phyloP scores from a whole-genome alignment of 371 early-diverging fungal species.

The Syncephalastrum sp. region DNA sequence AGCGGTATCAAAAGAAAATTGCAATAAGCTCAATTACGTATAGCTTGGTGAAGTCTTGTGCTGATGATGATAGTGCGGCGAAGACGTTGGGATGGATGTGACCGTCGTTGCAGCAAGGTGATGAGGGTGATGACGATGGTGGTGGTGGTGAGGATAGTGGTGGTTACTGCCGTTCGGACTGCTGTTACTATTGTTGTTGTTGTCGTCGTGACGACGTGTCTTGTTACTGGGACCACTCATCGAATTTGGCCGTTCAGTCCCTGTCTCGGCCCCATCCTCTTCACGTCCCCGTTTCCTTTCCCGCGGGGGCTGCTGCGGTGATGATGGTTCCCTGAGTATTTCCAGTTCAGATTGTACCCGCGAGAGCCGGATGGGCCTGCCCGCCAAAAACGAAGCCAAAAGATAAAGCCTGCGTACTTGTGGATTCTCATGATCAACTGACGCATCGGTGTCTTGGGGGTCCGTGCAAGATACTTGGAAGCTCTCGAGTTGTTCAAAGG shows the following conservation, averaged over 20 bases:
- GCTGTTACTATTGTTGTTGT: background rate
- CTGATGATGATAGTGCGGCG: slow-evolving; percentile 2
- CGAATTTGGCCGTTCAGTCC: no score
- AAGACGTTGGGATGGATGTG: background rate
- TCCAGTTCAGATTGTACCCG: slow-evolving; percentile 8
- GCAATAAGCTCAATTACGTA: slow-evolving; percentile 5
- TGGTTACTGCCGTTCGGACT: background rate
- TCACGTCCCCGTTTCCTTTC: no score
- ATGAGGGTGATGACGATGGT: background rate
- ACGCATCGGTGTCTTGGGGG: slow-evolving; percentile 1
- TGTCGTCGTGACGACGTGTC: slow-evolving; percentile 18
- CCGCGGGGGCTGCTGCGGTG: no score
- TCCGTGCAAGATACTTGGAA: slow-evolving; percentile 22
- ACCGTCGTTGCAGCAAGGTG: background rate
- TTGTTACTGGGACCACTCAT: slow-evolving; percentile 3
- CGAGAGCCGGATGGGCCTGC: slow-evolving; percentile 7
- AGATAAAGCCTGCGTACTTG: slow-evolving; percentile 19
- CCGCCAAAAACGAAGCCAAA: slow-evolving; percentile 24
- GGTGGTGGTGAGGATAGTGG: slow-evolving; percentile 2
- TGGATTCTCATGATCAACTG: slow-evolving; percentile 12
- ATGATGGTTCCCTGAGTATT: slow-evolving; percentile 4
- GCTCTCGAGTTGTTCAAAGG: slow-evolving; percentile 34
- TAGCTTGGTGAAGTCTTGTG: slow-evolving; percentile 5
- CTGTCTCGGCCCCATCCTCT: no score
- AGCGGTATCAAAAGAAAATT: background rate